Evolutionary conservation across 163 green algal species (phyloP).

Genomic region (Smithsoniella earleae): DNA sequence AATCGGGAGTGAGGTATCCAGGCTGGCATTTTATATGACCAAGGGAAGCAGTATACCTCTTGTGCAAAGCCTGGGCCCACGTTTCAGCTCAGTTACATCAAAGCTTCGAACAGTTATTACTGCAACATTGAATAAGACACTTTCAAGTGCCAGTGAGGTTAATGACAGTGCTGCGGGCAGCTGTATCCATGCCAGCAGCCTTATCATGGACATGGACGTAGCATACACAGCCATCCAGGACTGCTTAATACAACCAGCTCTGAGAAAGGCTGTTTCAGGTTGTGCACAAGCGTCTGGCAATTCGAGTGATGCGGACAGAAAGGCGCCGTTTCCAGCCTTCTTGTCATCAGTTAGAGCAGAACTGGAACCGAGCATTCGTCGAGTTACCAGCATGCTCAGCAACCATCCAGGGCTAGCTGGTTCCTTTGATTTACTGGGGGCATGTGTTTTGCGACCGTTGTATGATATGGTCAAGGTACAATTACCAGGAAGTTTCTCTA

Average conservation of each 20-base stretch:
- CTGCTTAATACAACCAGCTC: background rate
- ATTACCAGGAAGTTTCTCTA: constrained; percentile 7
- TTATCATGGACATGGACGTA: constrained; percentile 1
- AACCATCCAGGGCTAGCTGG: background rate
- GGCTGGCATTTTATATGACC: constrained; percentile 31
- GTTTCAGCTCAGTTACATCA: constrained; percentile 1
- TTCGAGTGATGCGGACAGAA: background rate
- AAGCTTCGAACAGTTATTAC: background rate
- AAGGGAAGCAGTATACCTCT: constrained; percentile 7
- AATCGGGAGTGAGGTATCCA: constrained; percentile 12
- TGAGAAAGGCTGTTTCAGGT: background rate
- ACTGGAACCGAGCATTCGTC: background rate
- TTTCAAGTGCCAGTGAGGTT: background rate
- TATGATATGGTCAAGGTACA: background rate
- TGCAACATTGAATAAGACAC: constrained; percentile 1
- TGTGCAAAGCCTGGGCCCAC: constrained; percentile 12
- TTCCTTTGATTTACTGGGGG: constrained; percentile 10
- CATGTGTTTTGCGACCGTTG: background rate
- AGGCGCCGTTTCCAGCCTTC: background rate
- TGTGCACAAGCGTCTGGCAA: background rate
- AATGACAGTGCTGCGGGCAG: constrained; percentile 10
- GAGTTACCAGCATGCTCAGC: constrained; percentile 3
- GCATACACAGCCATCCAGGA: background rate
- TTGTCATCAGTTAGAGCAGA: background rate
- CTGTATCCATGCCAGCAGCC: constrained; percentile 21